phyloP scores from a whole-genome alignment of 345 rosid genomes.

The Streptanthus diversifolius region DNA sequence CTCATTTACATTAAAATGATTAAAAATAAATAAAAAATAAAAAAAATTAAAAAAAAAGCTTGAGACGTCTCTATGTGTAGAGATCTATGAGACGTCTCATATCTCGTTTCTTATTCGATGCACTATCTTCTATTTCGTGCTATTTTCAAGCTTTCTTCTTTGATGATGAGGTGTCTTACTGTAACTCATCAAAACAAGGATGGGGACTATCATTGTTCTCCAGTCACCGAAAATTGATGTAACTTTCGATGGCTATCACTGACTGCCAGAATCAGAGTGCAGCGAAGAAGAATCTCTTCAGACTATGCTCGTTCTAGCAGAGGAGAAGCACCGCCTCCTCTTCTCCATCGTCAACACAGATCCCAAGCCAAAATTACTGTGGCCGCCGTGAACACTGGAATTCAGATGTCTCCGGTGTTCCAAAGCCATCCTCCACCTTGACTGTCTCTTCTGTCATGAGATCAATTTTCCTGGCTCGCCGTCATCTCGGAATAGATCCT shows the following conservation, averaged over 20 bases:
- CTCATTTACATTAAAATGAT: too few species aligned
- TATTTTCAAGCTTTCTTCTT: too few species aligned
- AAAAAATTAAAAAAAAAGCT: too few species aligned
- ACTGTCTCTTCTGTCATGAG: slow-evolving; percentile 75
- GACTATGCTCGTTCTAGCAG: slow-evolving; percentile 86
- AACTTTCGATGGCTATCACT: slow-evolving; percentile 54
- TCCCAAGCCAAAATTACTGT: slow-evolving; percentile 38
- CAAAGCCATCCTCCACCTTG: slow-evolving; percentile 28
- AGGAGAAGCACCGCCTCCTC: slow-evolving; percentile 37
- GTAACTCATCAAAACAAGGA: too few species aligned
- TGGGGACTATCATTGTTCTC: too few species aligned
- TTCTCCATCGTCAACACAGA: slow-evolving; percentile 57
- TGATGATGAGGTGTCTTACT: too few species aligned
- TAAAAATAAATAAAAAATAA: too few species aligned
- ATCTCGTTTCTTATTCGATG: too few species aligned
- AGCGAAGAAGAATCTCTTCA: slow-evolving; percentile 46
- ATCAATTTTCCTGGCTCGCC: slow-evolving; percentile 82
- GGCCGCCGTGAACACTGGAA: slow-evolving; percentile 30
- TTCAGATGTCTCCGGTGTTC: slow-evolving; percentile 26
- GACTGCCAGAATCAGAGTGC: slow-evolving; percentile 43
- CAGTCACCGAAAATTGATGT: slow-evolving; percentile 13
- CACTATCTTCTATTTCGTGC: too few species aligned
- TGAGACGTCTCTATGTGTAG: too few species aligned
- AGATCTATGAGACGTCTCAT: too few species aligned
- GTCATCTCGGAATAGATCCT: slow-evolving; percentile 91